Base-by-base conservation (phyloP, 179 eudicot genomes). In the Nepenthes alata region DNA sequence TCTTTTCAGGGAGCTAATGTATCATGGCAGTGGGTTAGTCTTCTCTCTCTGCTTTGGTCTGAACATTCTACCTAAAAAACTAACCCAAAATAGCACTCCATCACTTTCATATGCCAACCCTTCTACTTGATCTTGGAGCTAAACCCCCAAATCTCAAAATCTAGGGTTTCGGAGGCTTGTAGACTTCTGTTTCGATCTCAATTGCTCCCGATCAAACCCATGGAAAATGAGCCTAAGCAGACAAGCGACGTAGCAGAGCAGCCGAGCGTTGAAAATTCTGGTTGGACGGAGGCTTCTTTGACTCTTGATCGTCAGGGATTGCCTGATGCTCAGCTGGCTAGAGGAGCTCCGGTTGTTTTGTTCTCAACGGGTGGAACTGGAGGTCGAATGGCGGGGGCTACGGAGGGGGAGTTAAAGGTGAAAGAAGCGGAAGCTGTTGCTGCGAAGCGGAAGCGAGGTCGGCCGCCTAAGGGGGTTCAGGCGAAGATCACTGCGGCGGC, bases 401-500 rank as follows among this genome's bases (percentile, higher is more conserved):
- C 47, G 60, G 5, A 16, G 61, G 34, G 15, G 50, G 59, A 44
- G 34, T 72, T 10, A 2, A 12, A 16, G 55, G 6, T 12, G 13
- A 52, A 52, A 52, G 16, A 5, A 52, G 34, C 34, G n/a, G 41
- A 14, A 3, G 69, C 45, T 41, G 5, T 4, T 41, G 8, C 5
- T 7, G 45, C 8, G 45, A 41, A 41, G 77, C 60, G 61, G 80
- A 88, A 75, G 77, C 81, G 96, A 13, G 97, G 97, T 1, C 75
- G 97, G 50, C 94, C 96, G 53, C 85, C 87, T 16, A 80, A 64
- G 64, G 80, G 74, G 50, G 25, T 25, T 25, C 64, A 3, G 35
- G 12, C 51, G 48, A 37, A 49, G 2, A 47, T 66, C 35, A 15
- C 49, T 14, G 62, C 55, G 55, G 45, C 45, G 5, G 54, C 68